Evolutionary conservation across 768 basidiomycete genomes (phyloP), one percentile per base, ranked within the genome.

Genomic region (Mycena rebaudengoi): DNA sequence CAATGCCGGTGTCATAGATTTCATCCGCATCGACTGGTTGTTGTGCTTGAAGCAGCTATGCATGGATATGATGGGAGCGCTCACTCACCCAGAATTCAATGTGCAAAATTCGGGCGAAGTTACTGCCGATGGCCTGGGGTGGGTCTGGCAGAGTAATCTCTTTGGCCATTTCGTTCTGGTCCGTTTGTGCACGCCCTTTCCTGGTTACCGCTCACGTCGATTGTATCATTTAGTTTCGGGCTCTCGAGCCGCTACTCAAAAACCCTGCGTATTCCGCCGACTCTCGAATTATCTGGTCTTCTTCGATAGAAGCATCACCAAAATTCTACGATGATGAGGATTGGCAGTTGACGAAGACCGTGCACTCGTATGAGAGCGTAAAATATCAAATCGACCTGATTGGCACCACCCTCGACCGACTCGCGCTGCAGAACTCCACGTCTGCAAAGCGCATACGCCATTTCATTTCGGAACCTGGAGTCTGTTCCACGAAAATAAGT

Each of bases 81-180:
- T 91, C 43, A 87, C 88, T 6, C 59, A 76, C 4, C 92, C 91
- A 1, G 66, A 54, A 14, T 94, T 74, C 74, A 85, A 89, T 70
- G 60, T 80, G 5, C 92, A 95, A 72, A 74, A 80, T 28, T 70
- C 61, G 12, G 92, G 91, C 8, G 83, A 88, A 64, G 67, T 83
- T 50, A 91, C 86, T 65, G 75, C 77, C 5, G 92, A 96, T 66
- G 88, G 89, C 6, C 76, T 94, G 0, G 94, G 94, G 3, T 90
- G 85, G 83, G 85, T 89, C 7, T 96, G 93, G 92, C 92, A 95
- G 71, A 91, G 87, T 62, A 95, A 95, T 69, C 77, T 94, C 26
- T 94, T 95, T 58, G 88, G 90, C 0, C 93, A 95, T 74, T 95
- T 90, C 71, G 83, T 83, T 28, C 76, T 96, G 67, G 94, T 95